These are phyloP conservation scores for Pseudogymnoascus sp. DNA, from an alignment of 2,329 filamentous ascomycete species.

Conservation along the genomic window DNA sequence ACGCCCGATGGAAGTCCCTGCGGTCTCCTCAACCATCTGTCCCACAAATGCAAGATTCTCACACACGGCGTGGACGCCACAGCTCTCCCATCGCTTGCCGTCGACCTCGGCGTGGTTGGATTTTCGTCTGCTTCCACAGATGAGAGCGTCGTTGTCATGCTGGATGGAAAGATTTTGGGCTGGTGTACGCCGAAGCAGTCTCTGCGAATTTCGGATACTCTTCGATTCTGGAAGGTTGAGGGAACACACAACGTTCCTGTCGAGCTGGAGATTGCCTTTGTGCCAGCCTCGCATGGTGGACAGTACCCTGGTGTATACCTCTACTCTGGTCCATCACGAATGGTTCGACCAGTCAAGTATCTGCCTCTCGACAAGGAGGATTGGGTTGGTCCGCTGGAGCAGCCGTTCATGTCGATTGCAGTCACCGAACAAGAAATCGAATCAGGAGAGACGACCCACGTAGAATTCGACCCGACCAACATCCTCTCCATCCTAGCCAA, in stretches of 20 bases:
- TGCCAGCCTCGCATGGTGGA: constrained; percentile 81
- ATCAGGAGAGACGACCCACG: constrained; percentile 84
- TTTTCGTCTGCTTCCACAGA: constrained; percentile 70
- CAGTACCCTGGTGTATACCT: constrained; percentile 95
- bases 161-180: constrained; percentile 84
- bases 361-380: constrained; percentile 79
- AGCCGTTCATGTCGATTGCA: constrained; percentile 97
- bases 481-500: constrained; percentile 97
- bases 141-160: constrained; percentile 80
- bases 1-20: constrained; percentile 95
- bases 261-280: constrained; percentile 84
- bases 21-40: constrained; percentile 87
- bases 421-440: constrained; percentile 81
- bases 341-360: constrained; percentile 90
- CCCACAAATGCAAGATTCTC: constrained; percentile 88
- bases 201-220: constrained; percentile 70
- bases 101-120: constrained; percentile 70
- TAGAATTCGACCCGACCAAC: constrained; percentile 90
- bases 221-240: constrained; percentile 93
- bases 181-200: constrained; percentile 85
- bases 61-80: constrained; percentile 70
- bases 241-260: constrained; percentile 72
- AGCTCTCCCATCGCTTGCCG: constrained; percentile 63
- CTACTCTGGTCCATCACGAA: constrained; percentile 74
- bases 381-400: constrained; percentile 86